These are phyloP conservation scores for Ceratocystis destructans DNA, from an alignment of 2,329 filamentous ascomycete genomes.

Conservation along the genomic window DNA sequence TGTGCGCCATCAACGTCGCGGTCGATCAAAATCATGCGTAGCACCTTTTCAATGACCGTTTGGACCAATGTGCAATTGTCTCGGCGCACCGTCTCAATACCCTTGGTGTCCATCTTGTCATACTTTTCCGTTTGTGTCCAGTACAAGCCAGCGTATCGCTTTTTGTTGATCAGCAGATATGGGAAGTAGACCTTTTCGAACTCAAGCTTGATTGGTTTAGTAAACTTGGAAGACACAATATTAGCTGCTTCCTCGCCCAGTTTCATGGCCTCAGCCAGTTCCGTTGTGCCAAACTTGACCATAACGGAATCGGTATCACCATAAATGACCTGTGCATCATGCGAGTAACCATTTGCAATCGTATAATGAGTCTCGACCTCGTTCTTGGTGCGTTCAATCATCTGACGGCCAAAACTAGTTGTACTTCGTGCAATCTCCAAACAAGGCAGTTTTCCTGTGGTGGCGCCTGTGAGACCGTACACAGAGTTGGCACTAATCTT, in stretches of 20 bases:
- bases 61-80: constrained; percentile 94
- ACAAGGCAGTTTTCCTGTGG: constrained; percentile 89
- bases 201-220: constrained; percentile 95
- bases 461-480: constrained; percentile 92
- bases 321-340: constrained; percentile 95
- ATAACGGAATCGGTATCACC: constrained; percentile 99
- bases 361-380: constrained; percentile 85
- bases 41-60: constrained; percentile 90
- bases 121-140: constrained; percentile 92
- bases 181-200: constrained; percentile 99
- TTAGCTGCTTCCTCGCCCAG: constrained; percentile 84
- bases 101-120: constrained; percentile 99
- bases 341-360: constrained; percentile 84
- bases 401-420: constrained; percentile 90
- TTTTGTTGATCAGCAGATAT: constrained; percentile 98
- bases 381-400: constrained; percentile 97
- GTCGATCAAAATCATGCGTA: constrained; percentile 92
- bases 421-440: constrained; percentile 91
- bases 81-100: constrained; percentile 93
- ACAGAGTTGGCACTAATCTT: constrained; percentile 97
- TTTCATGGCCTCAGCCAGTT: constrained; percentile 81
- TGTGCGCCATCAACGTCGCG: constrained; percentile 80
- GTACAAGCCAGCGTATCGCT: constrained; percentile 93
- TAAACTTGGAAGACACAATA: constrained; percentile 80
- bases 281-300: constrained; percentile 92